Base-by-base conservation (phyloP, 352 stramenopile genomes). In the Phytopythium montanum region DNA sequence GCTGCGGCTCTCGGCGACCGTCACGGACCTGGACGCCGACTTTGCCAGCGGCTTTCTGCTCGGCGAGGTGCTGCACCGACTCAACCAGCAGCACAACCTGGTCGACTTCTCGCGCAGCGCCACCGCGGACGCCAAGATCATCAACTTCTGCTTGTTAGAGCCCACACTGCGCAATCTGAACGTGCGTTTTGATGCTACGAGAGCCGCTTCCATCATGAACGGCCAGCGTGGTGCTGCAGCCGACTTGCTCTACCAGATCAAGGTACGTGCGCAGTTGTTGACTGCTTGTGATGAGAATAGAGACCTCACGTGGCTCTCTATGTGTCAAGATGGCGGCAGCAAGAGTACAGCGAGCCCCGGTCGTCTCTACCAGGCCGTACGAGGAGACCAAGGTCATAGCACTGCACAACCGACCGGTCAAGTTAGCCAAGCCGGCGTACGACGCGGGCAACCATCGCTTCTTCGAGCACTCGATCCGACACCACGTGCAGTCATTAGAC, bases 11-110 rank as follows among this genome's bases (percentile, higher is more conserved):
- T 92, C 81, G 41, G 63, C 60, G 26, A 62, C 66, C 64, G 73
- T 92, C 52, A 81, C 71, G 8, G 49, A 92, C 59, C 56, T 95
- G 36, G 87, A 94, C 50, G 45, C 53, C 29, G 82, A 92, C 61
- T 95, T 96, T 59, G 72, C 79, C 51, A 97, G 85, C 61, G 88
- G 88, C 42, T 97, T 85, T 64, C 60, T 97, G 52, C 64, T 97
- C 26, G 88, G 88, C 29, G 86, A 96, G 61, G 66, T 97, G 25
- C 68, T 97, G 54, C 72, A 87, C 54, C 69, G 78, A n/a, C 70
- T 93, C 55, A 97, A 97, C 72, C 87, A 96, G 51, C 87, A 94
- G 72, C 88, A 87, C 68, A 90, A 95, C 74, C 90, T 97, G 49
- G 52, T 63, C 44, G 73, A 92, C 54, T 97, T 97, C 50, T 73